Evolutionary conservation across 2,329 filamentous ascomycete genomes (phyloP), one percentile per base, ranked within the genome.

Genomic region (Claviceps quebecensis): DNA sequence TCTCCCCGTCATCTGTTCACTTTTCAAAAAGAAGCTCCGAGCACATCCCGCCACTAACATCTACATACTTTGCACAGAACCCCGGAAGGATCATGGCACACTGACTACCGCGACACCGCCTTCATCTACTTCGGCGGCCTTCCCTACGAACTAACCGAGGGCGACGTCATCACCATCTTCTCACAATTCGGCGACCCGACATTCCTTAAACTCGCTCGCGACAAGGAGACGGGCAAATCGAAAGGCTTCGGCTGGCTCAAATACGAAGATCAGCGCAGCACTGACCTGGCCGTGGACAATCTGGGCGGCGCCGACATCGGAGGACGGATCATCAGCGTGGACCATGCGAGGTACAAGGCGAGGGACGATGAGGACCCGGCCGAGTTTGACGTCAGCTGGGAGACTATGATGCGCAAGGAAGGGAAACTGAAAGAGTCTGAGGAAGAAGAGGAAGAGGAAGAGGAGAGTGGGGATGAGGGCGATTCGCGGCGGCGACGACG

Each of bases 261-360:
- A 65, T 98, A 97, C 68, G 93, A 98, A 66, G 91, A 98, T 67
- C 93, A 98, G 72, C 78, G 91, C 59, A 96, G 90, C 69, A 94
- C 87, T 55, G 91, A 97, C 67, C 72, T 98, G 43, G 93, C 94
- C 0, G 94, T 98, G 9, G 93, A 98, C 69, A 98, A 98, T 65
- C 72, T 98, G 5, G 86, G 89, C 40, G 93, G 93, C 36, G 84
- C 90, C 8, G 85, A 82, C 34, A 82, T 98, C 17, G 74, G 87
- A 63, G 90, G 89, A 2, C 77, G 90, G 43, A 69, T 91, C 53
- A 69, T 98, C 43, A 80, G 86, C 54, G 93, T 98, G 13, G 93
- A 98, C 65, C 93, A 98, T 68, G 87, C 89, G 26, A 75, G 90
- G 50, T 98, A 98, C 69, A 94, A 95, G 72, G 75, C 80, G 45